These are phyloP conservation scores for Populus euphratica DNA, from an alignment of 345 rosid species.

Conservation along the genomic window DNA sequence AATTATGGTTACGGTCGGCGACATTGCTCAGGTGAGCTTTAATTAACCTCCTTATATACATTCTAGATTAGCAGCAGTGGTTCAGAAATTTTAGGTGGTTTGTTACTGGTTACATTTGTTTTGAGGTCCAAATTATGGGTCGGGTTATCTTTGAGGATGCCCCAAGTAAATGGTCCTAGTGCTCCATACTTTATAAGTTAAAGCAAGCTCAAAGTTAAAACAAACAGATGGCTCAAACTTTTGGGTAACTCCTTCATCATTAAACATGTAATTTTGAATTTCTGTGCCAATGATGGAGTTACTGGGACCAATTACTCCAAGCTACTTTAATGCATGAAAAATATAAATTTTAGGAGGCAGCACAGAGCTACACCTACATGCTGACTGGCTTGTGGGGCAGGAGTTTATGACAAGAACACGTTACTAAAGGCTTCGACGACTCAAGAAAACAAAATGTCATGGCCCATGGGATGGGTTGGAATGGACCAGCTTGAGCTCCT, in stretches of 20 bases:
- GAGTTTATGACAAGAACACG: too few relatives aligned
- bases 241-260: not conserved
- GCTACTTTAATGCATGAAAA: not conserved
- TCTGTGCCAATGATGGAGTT: constrained; percentile 6
- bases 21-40: constrained; percentile 61
- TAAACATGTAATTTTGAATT: not conserved
- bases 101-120: too few relatives aligned
- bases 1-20: constrained; percentile 64
- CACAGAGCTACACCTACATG: too few relatives aligned
- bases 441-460: too few relatives aligned
- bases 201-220: not conserved
- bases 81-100: not conserved
- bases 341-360: not conserved
- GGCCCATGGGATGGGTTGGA: too few relatives aligned
- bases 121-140: too few relatives aligned
- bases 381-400: too few relatives aligned
- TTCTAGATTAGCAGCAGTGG: not conserved
- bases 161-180: not conserved
- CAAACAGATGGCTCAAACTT: constrained; percentile 2
- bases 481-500: too few relatives aligned
- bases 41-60: not conserved
- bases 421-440: too few relatives aligned
- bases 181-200: not conserved
- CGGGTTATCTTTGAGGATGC: too few relatives aligned
- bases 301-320: not conserved